Evolutionary conservation across 768 basidiomycete genomes (phyloP), one percentile per base, ranked within the genome.

Genomic region (Agaricus bisporus): DNA sequence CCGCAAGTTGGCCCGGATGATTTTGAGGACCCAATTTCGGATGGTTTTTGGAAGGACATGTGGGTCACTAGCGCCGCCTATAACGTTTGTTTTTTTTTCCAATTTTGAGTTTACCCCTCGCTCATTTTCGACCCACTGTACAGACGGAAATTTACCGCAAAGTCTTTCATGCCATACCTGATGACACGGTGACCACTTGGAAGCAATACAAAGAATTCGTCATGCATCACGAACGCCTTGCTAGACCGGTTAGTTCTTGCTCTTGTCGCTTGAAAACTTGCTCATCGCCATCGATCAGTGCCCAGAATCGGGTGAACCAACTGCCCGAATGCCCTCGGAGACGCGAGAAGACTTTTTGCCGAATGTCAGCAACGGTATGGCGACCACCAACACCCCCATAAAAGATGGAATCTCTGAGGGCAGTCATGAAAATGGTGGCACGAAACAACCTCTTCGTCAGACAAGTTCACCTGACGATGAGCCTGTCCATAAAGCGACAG

Each of bases 141-240:
- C 48, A 95, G 93, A 99, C 95, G 57, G 91, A 95, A 65, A 92
- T 98, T 58, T 98, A 82, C 70, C 86, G 94, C 51, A 95, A 90
- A 64, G 93, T 98, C 3, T 99, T 99, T 73, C 86, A 92, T 61
- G 86, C 88, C 35, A 73, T 95, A 50, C 95, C 97, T 5, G 95
- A 98, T 66, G 95, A 99, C 65, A 74, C 84, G 20, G 81, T 98
- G 56, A 86, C 86, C 1, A 95, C 95, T 0, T 99, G 95, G 95
- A 94, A 94, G 63, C 88, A 92, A 63, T 98, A 81, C 61, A 95
- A 86, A 64, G 90, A 95, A 57, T 98, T 90, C 61, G 71, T 86
- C 43, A 67, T 75, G 5, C 77, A 87, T 62, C 86, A 92, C 43
- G 91, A 92, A 57, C 80, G 88, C 2, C 62, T 90, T 57, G 80